phyloP scores from a whole-genome alignment of 208 protist genomes.

The Strigomonas oncopelti region DNA sequence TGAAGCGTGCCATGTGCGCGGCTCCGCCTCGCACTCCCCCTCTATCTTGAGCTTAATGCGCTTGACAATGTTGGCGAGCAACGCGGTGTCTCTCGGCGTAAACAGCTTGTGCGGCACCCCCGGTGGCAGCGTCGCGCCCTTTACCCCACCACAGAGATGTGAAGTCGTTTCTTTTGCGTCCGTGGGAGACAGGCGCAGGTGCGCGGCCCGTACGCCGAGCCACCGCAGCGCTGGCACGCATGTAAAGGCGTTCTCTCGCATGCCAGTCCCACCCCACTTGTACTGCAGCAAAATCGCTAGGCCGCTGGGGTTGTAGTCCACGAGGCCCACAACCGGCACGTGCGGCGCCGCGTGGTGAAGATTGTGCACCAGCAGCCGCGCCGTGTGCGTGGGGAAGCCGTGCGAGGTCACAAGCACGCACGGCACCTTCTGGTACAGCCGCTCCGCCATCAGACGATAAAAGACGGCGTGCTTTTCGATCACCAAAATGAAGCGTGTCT shows the following conservation, averaged over 20 bases:
- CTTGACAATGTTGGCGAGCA: slow-evolving; percentile 33
- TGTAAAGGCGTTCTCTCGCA: neutral
- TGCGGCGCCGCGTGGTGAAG: slow-evolving; percentile 46
- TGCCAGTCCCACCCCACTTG: slow-evolving; percentile 26
- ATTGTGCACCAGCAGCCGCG: slow-evolving; percentile 53
- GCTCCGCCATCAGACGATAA: slow-evolving; percentile 56
- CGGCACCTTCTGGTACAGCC: slow-evolving; percentile 43
- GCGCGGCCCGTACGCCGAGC: slow-evolving; percentile 37
- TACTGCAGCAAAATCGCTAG: slow-evolving; percentile 76
- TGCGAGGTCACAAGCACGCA: slow-evolving; percentile 76
- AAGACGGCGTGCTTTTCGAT: slow-evolving; percentile 86
- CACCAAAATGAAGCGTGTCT: slow-evolving; percentile 72
- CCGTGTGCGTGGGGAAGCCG: slow-evolving; percentile 73
- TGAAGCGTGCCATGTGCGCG: neutral
- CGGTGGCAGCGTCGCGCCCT: neutral
- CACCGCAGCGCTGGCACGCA: slow-evolving; percentile 32
- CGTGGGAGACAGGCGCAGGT: slow-evolving; percentile 5
- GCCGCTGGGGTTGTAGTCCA: slow-evolving; percentile 82
- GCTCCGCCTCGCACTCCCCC: neutral
- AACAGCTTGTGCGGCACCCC: slow-evolving; percentile 39
- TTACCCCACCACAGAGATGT: neutral
- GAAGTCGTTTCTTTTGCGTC: neutral
- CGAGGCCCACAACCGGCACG: slow-evolving; percentile 63
- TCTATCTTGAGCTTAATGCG: neutral
- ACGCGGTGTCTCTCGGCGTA: slow-evolving; percentile 41